Evolutionary conservation across 257 asterid species (phyloP).

Genomic region (Oldenlandia corymbosa): DNA sequence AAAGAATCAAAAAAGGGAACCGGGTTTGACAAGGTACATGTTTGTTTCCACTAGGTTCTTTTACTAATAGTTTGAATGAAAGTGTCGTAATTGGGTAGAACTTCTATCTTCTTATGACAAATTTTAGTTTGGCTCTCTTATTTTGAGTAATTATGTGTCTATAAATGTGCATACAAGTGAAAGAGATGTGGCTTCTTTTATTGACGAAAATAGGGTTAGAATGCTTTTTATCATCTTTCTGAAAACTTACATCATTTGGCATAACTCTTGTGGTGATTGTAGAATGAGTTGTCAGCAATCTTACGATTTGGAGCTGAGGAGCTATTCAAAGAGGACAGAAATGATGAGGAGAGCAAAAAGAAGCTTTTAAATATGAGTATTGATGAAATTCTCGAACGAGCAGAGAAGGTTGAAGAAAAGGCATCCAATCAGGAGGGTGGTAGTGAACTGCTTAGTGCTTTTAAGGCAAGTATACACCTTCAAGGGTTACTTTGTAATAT

Average conservation of each 20-base stretch:
- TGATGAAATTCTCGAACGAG: conserved; percentile 98
- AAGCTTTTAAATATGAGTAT: conserved; percentile 90
- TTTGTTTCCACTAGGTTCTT: neutral
- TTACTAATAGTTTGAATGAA: neutral
- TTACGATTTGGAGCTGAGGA: conserved; percentile 99
- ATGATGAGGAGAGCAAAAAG: conserved; percentile 94
- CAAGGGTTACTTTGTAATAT: neutral
- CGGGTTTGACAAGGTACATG: conserved; percentile 82
- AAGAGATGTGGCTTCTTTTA: neutral
- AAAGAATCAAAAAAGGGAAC: conserved; percentile 87
- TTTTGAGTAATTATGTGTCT: too few species aligned
- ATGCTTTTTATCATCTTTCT: neutral
- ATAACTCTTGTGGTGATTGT: conserved; percentile 23
- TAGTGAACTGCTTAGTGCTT: conserved; percentile 76
- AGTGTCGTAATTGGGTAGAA: neutral
- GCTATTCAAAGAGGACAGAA: conserved; percentile 82
- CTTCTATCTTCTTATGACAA: neutral
- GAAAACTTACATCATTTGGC: conserved; percentile 3
- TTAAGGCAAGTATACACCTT: conserved; percentile 51
- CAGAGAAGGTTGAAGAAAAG: conserved; percentile 97
- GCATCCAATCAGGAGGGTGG: conserved; percentile 68
- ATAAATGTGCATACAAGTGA: too few species aligned
- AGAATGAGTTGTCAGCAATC: conserved; percentile 99
- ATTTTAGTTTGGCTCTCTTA: neutral
- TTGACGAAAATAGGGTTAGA: neutral